Evolutionary conservation across 331 rosid species (phyloP).

Genomic region (Quercus tomentella): DNA sequence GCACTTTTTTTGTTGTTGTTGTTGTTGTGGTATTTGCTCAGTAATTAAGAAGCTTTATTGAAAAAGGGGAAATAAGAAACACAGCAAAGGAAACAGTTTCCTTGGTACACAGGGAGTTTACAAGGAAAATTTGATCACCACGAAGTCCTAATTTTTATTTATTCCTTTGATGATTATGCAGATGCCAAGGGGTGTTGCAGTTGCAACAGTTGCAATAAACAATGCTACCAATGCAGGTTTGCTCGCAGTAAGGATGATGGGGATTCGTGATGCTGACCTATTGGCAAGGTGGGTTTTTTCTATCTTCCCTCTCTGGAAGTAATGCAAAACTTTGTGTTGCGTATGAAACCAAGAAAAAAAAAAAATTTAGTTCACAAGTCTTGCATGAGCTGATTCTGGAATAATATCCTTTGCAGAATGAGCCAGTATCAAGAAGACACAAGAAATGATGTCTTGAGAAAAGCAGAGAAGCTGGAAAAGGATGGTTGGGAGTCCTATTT

Average conservation of each 20-base stretch:
- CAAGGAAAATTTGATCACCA: not conserved
- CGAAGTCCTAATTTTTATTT: not conserved
- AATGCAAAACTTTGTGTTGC: not conserved
- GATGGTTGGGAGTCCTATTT: too few relatives aligned
- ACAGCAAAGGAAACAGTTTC: too few relatives aligned
- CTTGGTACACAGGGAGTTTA: too few relatives aligned
- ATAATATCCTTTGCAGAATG: too few relatives aligned
- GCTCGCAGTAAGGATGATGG: conserved; percentile 66
- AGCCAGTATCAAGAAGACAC: too few relatives aligned
- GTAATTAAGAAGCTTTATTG: too few relatives aligned
- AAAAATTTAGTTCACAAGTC: not conserved
- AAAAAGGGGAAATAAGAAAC: too few relatives aligned
- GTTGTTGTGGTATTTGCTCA: too few relatives aligned
- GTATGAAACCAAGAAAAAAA: not conserved
- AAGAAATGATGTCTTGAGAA: too few relatives aligned
- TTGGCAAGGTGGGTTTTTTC: conserved; percentile 45
- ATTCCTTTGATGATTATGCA: conserved; percentile 24
- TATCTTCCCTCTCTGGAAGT: not conserved
- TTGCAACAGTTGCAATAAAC: conserved; percentile 82
- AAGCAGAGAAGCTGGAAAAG: too few relatives aligned
- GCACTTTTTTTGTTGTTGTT: too few relatives aligned
- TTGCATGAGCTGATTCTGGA: not conserved
- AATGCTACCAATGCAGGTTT: conserved; percentile 89
- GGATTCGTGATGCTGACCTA: conserved; percentile 34
- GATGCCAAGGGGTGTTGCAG: conserved; percentile 95